These are phyloP conservation scores for Xylariaceae sp. DNA, from an alignment of 2,329 filamentous ascomycete genomes.

Conservation along the genomic window DNA sequence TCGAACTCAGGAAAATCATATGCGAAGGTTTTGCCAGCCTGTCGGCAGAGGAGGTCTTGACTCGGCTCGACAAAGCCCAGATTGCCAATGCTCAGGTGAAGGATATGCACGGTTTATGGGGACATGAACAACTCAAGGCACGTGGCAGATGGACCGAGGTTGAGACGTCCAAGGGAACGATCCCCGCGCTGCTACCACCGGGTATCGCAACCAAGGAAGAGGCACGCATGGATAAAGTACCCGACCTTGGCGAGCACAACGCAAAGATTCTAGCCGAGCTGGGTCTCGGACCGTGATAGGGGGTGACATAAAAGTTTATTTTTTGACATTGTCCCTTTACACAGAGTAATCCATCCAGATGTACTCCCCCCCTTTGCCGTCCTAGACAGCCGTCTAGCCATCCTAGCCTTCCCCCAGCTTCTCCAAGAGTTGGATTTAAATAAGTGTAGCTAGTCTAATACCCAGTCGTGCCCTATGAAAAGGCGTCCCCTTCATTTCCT, in stretches of 20 bases:
- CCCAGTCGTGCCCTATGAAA: background rate
- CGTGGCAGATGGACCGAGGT: slow-evolving; percentile 48
- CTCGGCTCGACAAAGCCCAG: slow-evolving; percentile 40
- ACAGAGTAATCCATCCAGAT: too few relatives aligned
- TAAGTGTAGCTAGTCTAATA: background rate
- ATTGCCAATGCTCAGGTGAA: slow-evolving; percentile 54
- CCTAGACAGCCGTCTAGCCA: too few relatives aligned
- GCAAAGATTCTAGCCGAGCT: slow-evolving; percentile 42
- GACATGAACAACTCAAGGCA: slow-evolving; percentile 47
- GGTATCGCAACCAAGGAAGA: slow-evolving; percentile 32
- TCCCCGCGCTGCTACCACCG: slow-evolving; percentile 47
- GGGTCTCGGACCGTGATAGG: slow-evolving; percentile 28
- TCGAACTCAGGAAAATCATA: slow-evolving; percentile 43
- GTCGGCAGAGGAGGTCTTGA: slow-evolving; percentile 38
- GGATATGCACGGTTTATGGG: slow-evolving; percentile 50
- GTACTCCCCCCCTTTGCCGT: too few relatives aligned
- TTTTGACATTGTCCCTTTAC: background rate
- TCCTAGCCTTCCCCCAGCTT: too few relatives aligned
- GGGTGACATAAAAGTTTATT: background rate
- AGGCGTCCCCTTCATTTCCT: background rate
- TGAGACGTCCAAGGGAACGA: slow-evolving; percentile 40
- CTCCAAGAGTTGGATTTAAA: too few relatives aligned
- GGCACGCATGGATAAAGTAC: slow-evolving; percentile 41
- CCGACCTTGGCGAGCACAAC: slow-evolving; percentile 47
- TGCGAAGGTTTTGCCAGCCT: slow-evolving; percentile 36